Base-by-base conservation (phyloP, 495 filamentous ascomycete genomes). In the Penicillium salamii region DNA sequence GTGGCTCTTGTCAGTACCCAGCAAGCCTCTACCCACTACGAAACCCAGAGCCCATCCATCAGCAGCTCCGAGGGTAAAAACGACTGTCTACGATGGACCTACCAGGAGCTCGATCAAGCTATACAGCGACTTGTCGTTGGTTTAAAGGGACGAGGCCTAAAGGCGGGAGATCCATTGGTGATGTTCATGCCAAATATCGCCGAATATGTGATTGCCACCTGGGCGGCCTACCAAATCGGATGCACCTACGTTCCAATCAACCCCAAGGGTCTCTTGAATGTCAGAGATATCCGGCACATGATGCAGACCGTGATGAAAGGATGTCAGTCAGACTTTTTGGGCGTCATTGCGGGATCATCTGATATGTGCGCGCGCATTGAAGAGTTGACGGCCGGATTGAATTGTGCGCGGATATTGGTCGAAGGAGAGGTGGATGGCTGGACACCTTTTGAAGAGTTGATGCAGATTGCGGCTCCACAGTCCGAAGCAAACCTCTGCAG, bases 181-280 rank as follows among this genome's bases (percentile, higher is more conserved):
- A 45, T 52, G 0, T 53, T 58, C 17, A 34, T 38, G 14, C 15
- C 38, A 5, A 59, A 59, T 46, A 32, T 31, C 7, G 58, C 48
- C 34, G 59, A 62, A 41, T 59, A 50, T 45, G 43, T 62, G 4
- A 46, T 59, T 42, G 24, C 55, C 3, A 59, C 49, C 1, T 51
- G 48, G 49, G 59, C 55, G n/a, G 59, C 52, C 6, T 59, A 56
- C 24, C 32, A 18, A 12, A 47, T 62, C 19, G 59, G 55, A 5
- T 52, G 49, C 11, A 20, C 33, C n/a, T 36, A 59, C 31, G 46
- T 62, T 21, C 52, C 59, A 12, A 43, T 62, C 29, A 52, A 51
- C 29, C 59, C 55, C 12, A 45, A 46, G 18, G 26, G 31, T 23
- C 31, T 59, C 13, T 21, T 21, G 7, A 48, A 55, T 21, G 18